Evolutionary conservation across 2,329 filamentous ascomycete species (phyloP).

Genomic region (Zelopaecilomyces penicillatus): DNA sequence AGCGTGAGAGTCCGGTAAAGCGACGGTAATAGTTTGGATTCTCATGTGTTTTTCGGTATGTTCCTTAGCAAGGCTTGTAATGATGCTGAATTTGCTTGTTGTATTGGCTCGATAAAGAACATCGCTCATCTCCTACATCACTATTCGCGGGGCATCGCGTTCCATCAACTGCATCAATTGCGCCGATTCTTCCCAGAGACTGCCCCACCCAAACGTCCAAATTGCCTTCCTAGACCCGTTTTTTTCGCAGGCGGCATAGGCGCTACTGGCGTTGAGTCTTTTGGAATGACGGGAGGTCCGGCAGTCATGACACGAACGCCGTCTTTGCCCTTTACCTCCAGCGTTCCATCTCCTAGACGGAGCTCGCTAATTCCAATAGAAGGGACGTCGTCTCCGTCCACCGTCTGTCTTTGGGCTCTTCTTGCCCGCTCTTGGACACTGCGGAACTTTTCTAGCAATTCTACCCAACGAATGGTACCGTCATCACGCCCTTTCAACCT

Average conservation of each 20-base stretch:
- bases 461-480: conserved; percentile 78
- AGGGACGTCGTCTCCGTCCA: conserved; percentile 41
- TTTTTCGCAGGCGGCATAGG: conserved; percentile 46
- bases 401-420: conserved; percentile 53
- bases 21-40: conserved; percentile 17
- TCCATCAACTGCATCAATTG: conserved; percentile 17
- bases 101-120: background rate
- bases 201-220: conserved; percentile 63
- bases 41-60: too few species aligned
- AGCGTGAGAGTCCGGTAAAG: conserved; percentile 48
- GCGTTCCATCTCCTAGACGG: conserved; percentile 32
- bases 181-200: conserved; percentile 56
- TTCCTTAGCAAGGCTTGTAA: too few species aligned
- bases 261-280: conserved; percentile 36
- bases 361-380: conserved; percentile 36
- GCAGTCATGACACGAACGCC: conserved; percentile 20
- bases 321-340: conserved; percentile 34
- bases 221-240: conserved; percentile 57
- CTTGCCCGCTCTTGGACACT: conserved; percentile 80
- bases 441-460: conserved; percentile 91
- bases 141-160: background rate
- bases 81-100: too few species aligned
- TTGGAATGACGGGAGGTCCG: conserved; percentile 38
- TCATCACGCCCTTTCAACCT: conserved; percentile 78
- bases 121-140: background rate